Percentiles rank a stretch among this genome's conserved stretches.
Evolutionary conservation across 2,329 filamentous ascomycete genomes (phyloP).

Genomic region (Ophiostoma sp.): DNA sequence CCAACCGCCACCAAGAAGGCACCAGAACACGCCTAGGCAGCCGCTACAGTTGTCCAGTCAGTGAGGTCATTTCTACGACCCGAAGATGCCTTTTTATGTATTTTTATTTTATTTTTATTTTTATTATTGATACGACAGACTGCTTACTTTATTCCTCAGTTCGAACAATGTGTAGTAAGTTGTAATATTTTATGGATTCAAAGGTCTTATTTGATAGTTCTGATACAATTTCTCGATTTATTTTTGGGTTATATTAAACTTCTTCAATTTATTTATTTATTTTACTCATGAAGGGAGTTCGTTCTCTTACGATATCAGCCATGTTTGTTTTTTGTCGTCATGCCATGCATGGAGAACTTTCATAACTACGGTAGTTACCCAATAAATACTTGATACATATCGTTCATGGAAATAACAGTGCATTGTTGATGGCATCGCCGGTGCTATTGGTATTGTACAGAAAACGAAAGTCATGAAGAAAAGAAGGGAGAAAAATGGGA

Average conservation of each 20-base stretch:
- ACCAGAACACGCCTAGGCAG: not conserved
- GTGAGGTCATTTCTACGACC: not conserved
- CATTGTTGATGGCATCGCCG: not conserved
- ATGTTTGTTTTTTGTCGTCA: no score
- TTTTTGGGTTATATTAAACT: no score
- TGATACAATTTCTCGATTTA: no score
- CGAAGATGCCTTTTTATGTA: not conserved
- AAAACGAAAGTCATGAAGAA: not conserved
- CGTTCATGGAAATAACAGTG: not conserved
- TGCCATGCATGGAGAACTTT: no score
- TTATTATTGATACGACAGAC: not conserved
- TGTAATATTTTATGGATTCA: no score
- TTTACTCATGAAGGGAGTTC: no score
- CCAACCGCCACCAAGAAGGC: not conserved
- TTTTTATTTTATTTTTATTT: not conserved
- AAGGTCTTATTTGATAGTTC: no score
- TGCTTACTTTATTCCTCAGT: no score
- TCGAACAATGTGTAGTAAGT: no score
- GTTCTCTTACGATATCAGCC: no score
- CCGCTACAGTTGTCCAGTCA: not conserved
- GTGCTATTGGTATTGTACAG: not conserved
- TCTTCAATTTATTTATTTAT: no score
- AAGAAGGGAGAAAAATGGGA: not conserved
- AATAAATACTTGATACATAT: not conserved
- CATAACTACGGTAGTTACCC: no score